Base-by-base conservation (phyloP, 2,329 filamentous ascomycete species). In the Apiospora aurea region DNA sequence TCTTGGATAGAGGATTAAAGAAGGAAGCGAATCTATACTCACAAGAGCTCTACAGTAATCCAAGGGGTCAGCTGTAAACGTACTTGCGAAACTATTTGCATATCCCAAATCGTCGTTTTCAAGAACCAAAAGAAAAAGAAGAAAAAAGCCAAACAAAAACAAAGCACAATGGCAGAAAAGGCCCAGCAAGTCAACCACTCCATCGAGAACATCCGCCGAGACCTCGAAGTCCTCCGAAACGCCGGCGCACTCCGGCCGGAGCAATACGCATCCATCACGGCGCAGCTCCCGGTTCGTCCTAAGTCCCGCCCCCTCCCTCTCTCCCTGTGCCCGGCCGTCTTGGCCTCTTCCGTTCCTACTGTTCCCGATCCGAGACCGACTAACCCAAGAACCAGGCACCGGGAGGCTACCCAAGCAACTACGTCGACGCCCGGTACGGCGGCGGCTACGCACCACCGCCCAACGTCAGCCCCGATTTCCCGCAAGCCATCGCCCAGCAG, bases 401-500 rank as follows among this genome's bases (percentile, higher is more conserved):
- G 7, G 67, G 67, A 11, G 67, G 67, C 46, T 49, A 68, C 43
- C 41, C 41, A 2, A 46, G 43, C 41, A 49, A 29, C 41, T 68
- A 68, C 67, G 67, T 68, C 67, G 67, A 68, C 7, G n/a, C 41
- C 41, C 41, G 66, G 53, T 46, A 47, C 67, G 67, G 43, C 29
- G 24, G 57, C 57, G 41, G 41, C 11, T 18, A 38, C 26, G 14
- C 24, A n/a, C 21, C 18, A 0, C 57, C 57, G 18, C 57, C 57
- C 10, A 64, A 38, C 67, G 24, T 68, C 41, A 68, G 43, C 10
- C 67, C 67, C 3, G 43, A 29, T 21, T n/a, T 68, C 18, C 67
- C 67, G 67, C 67, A 68, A n/a, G 46, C 67, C 13, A 68, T 64
- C 21, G 67, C 67, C 46, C 41, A 68, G 67, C 67, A 68, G 67